Conservation (phyloP, 176 grass and related monocot species). For the Ampelocalamus luodianensis region DNA sequence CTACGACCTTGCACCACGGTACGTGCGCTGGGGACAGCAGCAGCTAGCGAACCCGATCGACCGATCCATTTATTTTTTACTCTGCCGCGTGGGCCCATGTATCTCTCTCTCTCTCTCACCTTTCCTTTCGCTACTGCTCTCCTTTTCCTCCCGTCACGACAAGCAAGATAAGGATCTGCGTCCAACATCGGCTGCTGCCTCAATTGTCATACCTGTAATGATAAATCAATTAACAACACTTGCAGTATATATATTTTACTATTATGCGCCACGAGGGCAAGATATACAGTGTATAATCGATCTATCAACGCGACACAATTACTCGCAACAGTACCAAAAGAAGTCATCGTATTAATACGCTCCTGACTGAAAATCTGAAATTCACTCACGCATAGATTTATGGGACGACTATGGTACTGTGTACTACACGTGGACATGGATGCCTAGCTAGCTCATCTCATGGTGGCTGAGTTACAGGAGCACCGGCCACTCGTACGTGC, state of each 20-base stretch:
- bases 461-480: not conserved
- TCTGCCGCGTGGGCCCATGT: not conserved
- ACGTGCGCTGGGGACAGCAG: conserved; percentile 48
- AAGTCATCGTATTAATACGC: not conserved
- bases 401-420: not conserved
- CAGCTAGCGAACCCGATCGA: not conserved
- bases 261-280: not conserved
- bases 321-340: not conserved
- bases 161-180: conserved; percentile 35
- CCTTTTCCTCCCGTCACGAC: conserved; percentile 8
- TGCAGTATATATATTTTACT: not conserved
- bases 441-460: not conserved
- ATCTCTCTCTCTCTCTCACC: not conserved
- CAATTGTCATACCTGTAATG: not conserved
- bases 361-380: too few species aligned
- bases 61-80: not conserved
- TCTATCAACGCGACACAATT: too few species aligned
- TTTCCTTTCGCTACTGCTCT: not conserved
- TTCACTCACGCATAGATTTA: too few species aligned
- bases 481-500: not conserved
- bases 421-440: not conserved
- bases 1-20: conserved; percentile 41
- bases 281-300: too few species aligned
- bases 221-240: not conserved
- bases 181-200: not conserved